phyloP scores from a whole-genome alignment of 2,329 filamentous ascomycete genomes.

The Epichloe scottii region DNA sequence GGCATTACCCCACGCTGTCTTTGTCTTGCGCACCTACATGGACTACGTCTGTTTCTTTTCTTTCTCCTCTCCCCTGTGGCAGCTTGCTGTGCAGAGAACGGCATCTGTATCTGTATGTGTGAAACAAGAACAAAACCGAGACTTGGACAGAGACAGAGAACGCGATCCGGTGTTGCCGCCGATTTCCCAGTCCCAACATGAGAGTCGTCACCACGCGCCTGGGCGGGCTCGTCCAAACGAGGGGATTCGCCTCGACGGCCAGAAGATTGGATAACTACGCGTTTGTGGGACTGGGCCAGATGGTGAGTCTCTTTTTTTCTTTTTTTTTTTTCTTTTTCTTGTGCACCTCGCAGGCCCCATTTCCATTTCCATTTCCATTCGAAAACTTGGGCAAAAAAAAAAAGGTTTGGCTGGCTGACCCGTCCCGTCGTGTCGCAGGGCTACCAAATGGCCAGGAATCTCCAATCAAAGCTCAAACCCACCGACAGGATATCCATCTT shows the following conservation, averaged over 20 bases:
- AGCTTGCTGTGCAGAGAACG: no score
- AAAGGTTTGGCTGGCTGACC: background rate
- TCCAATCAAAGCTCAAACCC: slow-evolving; percentile 41
- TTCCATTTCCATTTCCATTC: background rate
- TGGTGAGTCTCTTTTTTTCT: slow-evolving; percentile 30
- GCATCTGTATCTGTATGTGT: no score
- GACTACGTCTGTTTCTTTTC: background rate
- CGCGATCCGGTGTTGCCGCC: background rate
- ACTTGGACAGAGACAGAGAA: background rate
- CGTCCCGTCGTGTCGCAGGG: slow-evolving; percentile 25
- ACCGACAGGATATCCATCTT: slow-evolving; percentile 40
- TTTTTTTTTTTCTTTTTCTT: background rate
- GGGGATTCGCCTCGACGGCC: slow-evolving; percentile 38
- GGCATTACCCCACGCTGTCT: background rate
- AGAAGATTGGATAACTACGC: slow-evolving; percentile 39
- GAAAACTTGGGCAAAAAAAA: background rate
- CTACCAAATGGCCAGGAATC: slow-evolving; percentile 51
- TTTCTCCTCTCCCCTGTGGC: background rate
- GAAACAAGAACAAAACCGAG: no score
- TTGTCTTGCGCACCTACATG: no score
- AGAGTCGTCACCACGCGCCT: slow-evolving; percentile 13
- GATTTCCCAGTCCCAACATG: slow-evolving; percentile 6
- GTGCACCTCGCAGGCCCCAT: no score
- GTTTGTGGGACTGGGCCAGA: slow-evolving; percentile 49
- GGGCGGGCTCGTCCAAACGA: slow-evolving; percentile 23